Evolutionary conservation across 1,284 basidiomycete genomes (phyloP).

Genomic region (Pascua sp.): DNA sequence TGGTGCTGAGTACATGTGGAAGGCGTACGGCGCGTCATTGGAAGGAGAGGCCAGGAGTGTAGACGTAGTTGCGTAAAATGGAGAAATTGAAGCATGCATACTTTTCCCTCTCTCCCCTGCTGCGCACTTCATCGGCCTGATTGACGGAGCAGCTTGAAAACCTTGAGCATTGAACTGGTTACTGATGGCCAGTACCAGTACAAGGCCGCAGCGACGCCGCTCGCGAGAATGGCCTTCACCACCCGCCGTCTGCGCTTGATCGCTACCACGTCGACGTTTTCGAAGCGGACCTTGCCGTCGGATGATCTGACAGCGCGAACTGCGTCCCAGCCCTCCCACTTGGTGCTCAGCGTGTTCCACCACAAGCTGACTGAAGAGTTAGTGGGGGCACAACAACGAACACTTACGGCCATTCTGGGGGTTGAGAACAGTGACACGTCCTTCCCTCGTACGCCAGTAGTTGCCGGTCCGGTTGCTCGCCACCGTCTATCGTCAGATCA

Average conservation of each 20-base stretch:
- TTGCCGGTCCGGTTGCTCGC: neutral
- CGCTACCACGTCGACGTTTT: neutral
- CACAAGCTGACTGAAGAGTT: neutral
- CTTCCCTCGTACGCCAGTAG: constrained; percentile 3
- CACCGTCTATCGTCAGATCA: neutral
- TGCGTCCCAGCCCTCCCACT: constrained; percentile 10
- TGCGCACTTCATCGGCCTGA: too few relatives aligned
- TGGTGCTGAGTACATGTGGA: too few relatives aligned
- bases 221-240: neutral
- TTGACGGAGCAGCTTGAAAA: too few relatives aligned
- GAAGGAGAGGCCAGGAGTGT: too few relatives aligned
- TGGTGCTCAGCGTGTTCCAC: constrained; percentile 3
- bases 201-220: neutral
- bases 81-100: too few relatives aligned
- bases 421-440: constrained; percentile 3
- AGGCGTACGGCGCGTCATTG: too few relatives aligned
- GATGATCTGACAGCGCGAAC: neutral
- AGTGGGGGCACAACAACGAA: too few relatives aligned
- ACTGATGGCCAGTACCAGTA: neutral
- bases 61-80: too few relatives aligned
- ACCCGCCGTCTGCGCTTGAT: constrained; percentile 1
- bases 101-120: too few relatives aligned
- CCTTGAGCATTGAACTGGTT: too few relatives aligned
- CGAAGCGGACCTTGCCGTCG: neutral
- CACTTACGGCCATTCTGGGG: neutral